These are phyloP conservation scores for Mycosarcoma mackinlayi DNA, from an alignment of 1,284 basidiomycete genomes.

Conservation along the genomic window DNA sequence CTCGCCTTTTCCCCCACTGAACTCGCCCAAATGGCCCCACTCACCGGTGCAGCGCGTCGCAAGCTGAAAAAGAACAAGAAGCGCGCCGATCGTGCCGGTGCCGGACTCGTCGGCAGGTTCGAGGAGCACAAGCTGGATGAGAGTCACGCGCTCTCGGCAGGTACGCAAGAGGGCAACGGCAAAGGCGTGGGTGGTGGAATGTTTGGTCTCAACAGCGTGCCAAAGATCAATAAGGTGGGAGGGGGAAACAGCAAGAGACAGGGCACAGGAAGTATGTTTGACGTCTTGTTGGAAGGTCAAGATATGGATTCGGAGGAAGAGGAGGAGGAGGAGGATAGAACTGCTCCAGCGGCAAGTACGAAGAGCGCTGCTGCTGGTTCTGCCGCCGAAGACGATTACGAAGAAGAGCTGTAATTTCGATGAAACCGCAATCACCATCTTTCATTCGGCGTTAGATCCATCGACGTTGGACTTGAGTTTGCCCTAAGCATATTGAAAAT, in stretches of 20 bases:
- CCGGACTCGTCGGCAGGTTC: conserved; percentile 36
- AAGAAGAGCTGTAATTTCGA: conserved; percentile 28
- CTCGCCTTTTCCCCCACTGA: conserved; percentile 36
- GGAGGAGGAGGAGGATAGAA: conserved; percentile 11
- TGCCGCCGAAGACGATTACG: conserved; percentile 13
- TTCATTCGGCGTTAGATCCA: too few relatives aligned
- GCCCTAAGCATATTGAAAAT: too few relatives aligned
- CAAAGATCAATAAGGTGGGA: background rate
- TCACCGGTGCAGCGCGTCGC: conserved; percentile 12
- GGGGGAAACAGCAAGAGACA: background rate
- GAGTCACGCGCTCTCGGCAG: background rate
- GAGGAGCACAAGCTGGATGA: conserved; percentile 27
- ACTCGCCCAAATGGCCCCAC: conserved; percentile 29
- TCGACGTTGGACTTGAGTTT: too few relatives aligned
- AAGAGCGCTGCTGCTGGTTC: background rate
- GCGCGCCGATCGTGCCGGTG: conserved; percentile 33
- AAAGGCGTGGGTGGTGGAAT: conserved; percentile 24
- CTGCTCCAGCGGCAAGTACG: background rate
- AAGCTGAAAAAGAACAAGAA: conserved; percentile 55
- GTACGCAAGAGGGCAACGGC: background rate
- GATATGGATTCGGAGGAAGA: conserved; percentile 16
- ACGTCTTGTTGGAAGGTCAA: conserved; percentile 26
- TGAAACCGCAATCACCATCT: too few relatives aligned
- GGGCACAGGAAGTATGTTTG: conserved; percentile 45
- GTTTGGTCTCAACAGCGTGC: conserved; percentile 28